Evolutionary conservation across 306 rosid species (phyloP), one percentile per base, ranked within the genome.

Genomic region (Coriaria nepalensis): DNA sequence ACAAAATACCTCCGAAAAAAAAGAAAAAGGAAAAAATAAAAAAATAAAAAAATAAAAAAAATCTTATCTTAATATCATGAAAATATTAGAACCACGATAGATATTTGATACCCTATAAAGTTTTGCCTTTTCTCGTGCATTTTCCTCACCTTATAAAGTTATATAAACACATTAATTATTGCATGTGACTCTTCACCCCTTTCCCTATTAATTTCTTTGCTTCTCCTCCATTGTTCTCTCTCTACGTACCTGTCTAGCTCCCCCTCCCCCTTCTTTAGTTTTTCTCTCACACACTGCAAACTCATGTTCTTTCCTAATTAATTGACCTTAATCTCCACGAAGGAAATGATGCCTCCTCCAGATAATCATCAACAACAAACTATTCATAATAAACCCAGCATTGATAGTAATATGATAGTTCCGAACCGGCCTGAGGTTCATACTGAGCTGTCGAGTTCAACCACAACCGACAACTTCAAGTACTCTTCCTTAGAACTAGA

Each of bases 331-430:
- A 44, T 11, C 48, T 44, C n/a, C n/a, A n/a, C n/a, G n/a, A n/a
- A n/a, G n/a, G 48, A 44, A 44, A 44, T 44, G 48, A 44, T 44
- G 48, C 48, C 48, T 44, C 32, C 48, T n/a, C n/a, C n/a, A n/a
- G n/a, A n/a, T n/a, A n/a, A n/a, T n/a, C n/a, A n/a, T n/a, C n/a
- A n/a, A n/a, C n/a, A 44, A 11, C 15, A 44, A 44, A 5, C 48
- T 44, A n/a, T n/a, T n/a, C n/a, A n/a, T n/a, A n/a, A n/a, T n/a
- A n/a, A n/a, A n/a, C n/a, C n/a, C n/a, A 44, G 14, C 48, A 9
- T 44, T 44, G 14, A 8, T 8, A 44, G 20, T 41, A 13, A 10
- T 9, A 41, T 41, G 11, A 13, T 13, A 13, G 7, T 11, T 44
- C 48, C 48, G 15, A 11, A 6, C 32, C 48, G 32, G 11, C 13